Base-by-base conservation (phyloP, 2,329 filamentous ascomycete species). In the Paracoccidioides lutzii region DNA sequence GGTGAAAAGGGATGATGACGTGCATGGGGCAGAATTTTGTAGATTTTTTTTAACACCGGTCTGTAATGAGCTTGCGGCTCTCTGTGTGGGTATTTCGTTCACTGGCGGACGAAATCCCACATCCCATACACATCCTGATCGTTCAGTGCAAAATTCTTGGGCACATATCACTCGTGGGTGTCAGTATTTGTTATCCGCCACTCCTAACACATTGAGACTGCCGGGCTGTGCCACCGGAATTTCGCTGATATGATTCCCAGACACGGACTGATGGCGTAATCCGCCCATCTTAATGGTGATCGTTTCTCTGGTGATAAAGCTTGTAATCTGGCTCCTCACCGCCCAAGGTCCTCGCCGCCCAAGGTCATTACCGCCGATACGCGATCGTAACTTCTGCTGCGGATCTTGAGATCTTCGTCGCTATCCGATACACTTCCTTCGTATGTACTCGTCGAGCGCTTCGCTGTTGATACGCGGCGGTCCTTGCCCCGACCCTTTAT, bases 401-500 rank as follows among this genome's bases (percentile, higher is more conserved):
- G 46, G 32, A 10, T 28, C 15, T 55, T 55, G 32, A 15, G n/a
- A 22, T 55, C 54, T n/a, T 52, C 54, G 10, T 55, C 54, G 40
- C 54, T 55, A 37, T 49, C 44, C 22, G 42, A 40, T 4, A 33
- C 15, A 33, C 52, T 46, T 32, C 51, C 33, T n/a, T 45, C 51
- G 35, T 53, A 35, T 14, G 37, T 30, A 35, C 51, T 53, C 28
- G 15, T 53, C 28, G 51, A 44, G 28, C 30, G 30, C 30, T 53
- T 53, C 14, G 38, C 35, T 14, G 65, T 67, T 15, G 69, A 67
- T 52, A 73, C 72, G 5, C 69, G 64, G 22, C 88, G 79, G 63
- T 90, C 87, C 67, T 91, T 93, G 45, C 93, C 93, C 48, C 93
- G 83, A 9, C 93, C 93, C 72, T 96, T 97, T 76, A 97, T 96